These are phyloP conservation scores for Gracilaria vermiculophylla DNA, from an alignment of 23 red algal genomes.

Conservation along the genomic window DNA sequence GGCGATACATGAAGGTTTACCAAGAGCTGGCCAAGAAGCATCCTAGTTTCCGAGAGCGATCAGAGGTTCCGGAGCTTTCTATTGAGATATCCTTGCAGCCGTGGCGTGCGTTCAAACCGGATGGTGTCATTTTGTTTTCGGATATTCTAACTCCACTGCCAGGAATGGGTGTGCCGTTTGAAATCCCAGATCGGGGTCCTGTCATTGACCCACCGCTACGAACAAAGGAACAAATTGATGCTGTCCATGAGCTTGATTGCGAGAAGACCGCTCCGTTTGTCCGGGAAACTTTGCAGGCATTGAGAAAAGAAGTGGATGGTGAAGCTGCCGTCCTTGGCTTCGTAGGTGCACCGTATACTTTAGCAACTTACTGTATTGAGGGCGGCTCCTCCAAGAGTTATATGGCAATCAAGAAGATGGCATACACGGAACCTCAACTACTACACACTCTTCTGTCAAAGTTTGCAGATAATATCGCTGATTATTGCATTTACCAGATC, in stretches of 20 bases:
- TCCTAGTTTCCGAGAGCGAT: slow-evolving; percentile 95
- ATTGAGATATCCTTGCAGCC: slow-evolving; percentile 99
- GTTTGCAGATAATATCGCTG: slow-evolving; percentile 94
- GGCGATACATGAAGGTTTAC: slow-evolving; percentile 97
- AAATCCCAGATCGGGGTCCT: slow-evolving; percentile 95
- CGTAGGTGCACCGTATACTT: slow-evolving; percentile 93
- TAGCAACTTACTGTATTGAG: slow-evolving; percentile 98
- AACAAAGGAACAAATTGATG: slow-evolving; percentile 74
- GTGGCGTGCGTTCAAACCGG: slow-evolving; percentile 88
- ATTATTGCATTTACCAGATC: slow-evolving; percentile 92
- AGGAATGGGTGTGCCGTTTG: slow-evolving; percentile 94
- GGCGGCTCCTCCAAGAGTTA: slow-evolving; percentile 90
- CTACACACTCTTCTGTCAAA: slow-evolving; percentile 82
- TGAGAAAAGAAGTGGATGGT: slow-evolving; percentile 78
- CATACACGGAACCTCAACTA: slow-evolving; percentile 83
- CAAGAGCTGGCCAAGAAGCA: slow-evolving; percentile 94
- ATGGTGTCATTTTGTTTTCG: slow-evolving; percentile 98
- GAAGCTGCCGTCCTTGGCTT: slow-evolving; percentile 90
- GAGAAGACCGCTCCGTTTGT: slow-evolving; percentile 89
- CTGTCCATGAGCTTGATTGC: slow-evolving; percentile 78
- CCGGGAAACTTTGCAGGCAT: slow-evolving; percentile 76
- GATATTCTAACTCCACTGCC: slow-evolving; percentile 98
- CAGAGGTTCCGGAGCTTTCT: slow-evolving; percentile 84
- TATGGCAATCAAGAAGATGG: slow-evolving; percentile 91
- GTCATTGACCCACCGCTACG: slow-evolving; percentile 84